Percentiles rank a stretch among this genome's conserved stretches.
phyloP scores from a whole-genome alignment of 2,329 filamentous ascomycete species.

The Trichoderma sp. region DNA sequence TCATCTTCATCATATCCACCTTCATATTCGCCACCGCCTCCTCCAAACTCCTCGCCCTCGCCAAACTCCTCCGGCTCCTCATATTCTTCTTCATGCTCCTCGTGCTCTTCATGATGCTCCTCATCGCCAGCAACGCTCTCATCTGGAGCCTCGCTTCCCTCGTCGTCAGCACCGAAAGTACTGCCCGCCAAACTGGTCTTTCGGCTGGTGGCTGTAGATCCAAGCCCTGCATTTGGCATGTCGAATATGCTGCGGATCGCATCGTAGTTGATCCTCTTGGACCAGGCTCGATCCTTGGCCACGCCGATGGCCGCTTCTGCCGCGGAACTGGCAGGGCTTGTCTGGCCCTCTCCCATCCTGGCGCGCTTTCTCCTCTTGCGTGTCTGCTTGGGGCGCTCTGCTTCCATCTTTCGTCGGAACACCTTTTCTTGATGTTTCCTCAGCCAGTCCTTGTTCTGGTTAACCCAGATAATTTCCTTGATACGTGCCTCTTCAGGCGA shows the following conservation, averaged over 20 bases:
- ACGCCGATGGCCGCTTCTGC: slow-evolving; percentile 71
- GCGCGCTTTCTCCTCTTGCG: slow-evolving; percentile 59
- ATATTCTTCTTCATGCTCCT: slow-evolving; percentile 28
- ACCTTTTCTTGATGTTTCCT: slow-evolving; percentile 83
- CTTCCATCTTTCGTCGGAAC: slow-evolving; percentile 70
- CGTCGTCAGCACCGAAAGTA: slow-evolving; percentile 43
- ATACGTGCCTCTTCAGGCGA: slow-evolving; percentile 72
- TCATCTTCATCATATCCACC: slow-evolving; percentile 43
- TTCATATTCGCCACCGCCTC: slow-evolving; percentile 19
- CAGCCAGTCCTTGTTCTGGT: slow-evolving; percentile 92
- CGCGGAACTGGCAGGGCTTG: slow-evolving; percentile 67
- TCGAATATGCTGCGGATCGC: slow-evolving; percentile 63
- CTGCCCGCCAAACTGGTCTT: slow-evolving; percentile 47
- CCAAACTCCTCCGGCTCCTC: slow-evolving; percentile 43
- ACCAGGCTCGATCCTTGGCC: slow-evolving; percentile 69
- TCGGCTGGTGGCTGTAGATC: slow-evolving; percentile 55
- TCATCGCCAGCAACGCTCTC: slow-evolving; percentile 45
- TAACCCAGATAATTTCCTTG: slow-evolving; percentile 93
- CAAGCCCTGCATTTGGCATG: slow-evolving; percentile 50
- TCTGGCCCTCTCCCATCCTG: slow-evolving; percentile 66
- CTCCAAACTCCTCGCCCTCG: slow-evolving; percentile 42
- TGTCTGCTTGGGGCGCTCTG: slow-evolving; percentile 59
- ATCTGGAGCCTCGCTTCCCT: slow-evolving; percentile 42
- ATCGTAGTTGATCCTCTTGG: slow-evolving; percentile 76
- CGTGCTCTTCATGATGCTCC: slow-evolving; percentile 43